Evolutionary conservation across 768 basidiomycete genomes (phyloP), one percentile per base, ranked within the genome.

Genomic region (Tylopilus sp.): DNA sequence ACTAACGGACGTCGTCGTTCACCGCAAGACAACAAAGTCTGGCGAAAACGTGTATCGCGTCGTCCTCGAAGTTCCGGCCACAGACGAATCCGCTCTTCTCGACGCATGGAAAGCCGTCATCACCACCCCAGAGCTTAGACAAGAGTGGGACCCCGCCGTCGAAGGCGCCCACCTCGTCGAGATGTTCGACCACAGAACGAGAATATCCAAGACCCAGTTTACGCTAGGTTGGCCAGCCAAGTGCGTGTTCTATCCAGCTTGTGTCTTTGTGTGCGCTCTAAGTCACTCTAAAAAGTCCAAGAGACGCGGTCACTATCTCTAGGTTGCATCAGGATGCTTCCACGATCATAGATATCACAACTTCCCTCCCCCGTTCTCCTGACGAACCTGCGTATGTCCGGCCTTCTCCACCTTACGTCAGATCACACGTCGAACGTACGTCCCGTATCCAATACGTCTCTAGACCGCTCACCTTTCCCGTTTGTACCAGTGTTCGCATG

Each of bases 161-260:
- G 90, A 95, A 57, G 80, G 83, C 41, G 84, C 92, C 1, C 82
- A 82, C 57, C 71, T 92, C 15, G 71, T 98, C 36, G 94, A 98
- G 69, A 76, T 91, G 71, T 81, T 95, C 50, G 95, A 97, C 69
- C 82, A 82, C 36, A 79, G 80, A 55, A 95, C 92, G 8, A 75
- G 93, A 53, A 87, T 99, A 62, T 79, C 80, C 20, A 92, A 90
- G 73, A 97, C 93, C 0, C 90, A 92, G 56, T 98, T 91, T 66
- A 85, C 85, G 7, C 71, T 99, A 10, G 95, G 95, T 1, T 99
- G 95, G 95, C 95, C 95, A 50, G 94, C 93, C 50, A 94, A 87
- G 94, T 95, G 64, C 62, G 91, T 79, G 61, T 89, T 77, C 13
- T 30, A 17, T 35, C 47, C 44, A 4, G 36, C 21, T 30, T 39